phyloP scores from a whole-genome alignment of 495 filamentous ascomycete species.

The Durotheca rogersii region DNA sequence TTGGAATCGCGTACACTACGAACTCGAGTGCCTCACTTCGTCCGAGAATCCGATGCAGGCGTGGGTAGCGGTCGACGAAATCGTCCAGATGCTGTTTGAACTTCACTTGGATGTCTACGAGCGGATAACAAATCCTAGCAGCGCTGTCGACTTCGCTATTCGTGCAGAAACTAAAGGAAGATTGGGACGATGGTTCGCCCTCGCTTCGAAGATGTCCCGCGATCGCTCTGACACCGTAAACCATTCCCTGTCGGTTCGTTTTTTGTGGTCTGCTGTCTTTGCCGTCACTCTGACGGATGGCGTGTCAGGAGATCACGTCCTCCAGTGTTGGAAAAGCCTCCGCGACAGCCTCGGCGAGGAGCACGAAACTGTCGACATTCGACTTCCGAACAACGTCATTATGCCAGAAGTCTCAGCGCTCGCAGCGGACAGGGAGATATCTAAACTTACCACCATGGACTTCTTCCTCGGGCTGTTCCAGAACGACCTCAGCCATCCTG shows the following conservation, averaged over 20 bases:
- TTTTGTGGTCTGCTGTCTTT: conserved; percentile 83
- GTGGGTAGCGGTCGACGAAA: conserved; percentile 45
- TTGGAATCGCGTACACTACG: conserved; percentile 52
- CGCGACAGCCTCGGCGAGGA: conserved; percentile 45
- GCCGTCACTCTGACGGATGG: conserved; percentile 68
- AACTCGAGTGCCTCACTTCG: conserved; percentile 39
- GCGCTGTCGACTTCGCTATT: conserved; percentile 60
- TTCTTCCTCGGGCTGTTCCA: conserved; percentile 88
- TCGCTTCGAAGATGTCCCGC: conserved; percentile 64
- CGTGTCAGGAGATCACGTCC: conserved; percentile 69
- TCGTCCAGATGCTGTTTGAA: conserved; percentile 80
- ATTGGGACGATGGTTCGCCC: conserved; percentile 70
- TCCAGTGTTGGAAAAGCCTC: conserved; percentile 75
- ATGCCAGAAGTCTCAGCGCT: conserved; percentile 85
- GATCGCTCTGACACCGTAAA: conserved; percentile 38
- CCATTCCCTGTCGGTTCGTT: conserved; percentile 58
- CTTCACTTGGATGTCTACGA: conserved; percentile 85
- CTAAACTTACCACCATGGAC: conserved; percentile 89
- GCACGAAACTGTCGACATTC: conserved; percentile 48
- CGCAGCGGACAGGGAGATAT: conserved; percentile 84
- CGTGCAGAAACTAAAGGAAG: conserved; percentile 65
- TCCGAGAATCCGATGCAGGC: conserved; percentile 9
- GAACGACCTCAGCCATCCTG: conserved; percentile 64
- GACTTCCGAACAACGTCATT: conserved; percentile 77
- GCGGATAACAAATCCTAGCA: conserved; percentile 71